A percentile compares a stretch with the other conserved stretches of the same genome.
Evolutionary conservation across 139 green algal genomes (phyloP).

Genomic region (Spirogloea muscicola): DNA sequence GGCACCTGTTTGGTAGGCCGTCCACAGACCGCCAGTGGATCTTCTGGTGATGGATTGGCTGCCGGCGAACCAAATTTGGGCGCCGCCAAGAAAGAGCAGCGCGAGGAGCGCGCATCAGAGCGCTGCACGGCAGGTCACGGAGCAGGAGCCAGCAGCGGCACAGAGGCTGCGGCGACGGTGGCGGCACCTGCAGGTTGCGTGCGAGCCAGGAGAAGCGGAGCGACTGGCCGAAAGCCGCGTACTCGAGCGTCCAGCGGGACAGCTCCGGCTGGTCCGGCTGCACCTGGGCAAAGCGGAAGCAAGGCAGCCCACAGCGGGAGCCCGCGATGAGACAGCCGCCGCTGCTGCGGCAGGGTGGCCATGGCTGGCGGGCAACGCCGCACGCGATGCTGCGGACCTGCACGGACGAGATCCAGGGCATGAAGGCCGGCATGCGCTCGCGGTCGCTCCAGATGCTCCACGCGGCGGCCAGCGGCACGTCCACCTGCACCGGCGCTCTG

Average conservation of each 20-base stretch:
- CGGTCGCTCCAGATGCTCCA: slow-evolving; percentile 8
- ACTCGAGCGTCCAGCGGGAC: slow-evolving; percentile 12
- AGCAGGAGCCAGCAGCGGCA: not conserved
- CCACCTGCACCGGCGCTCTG: not conserved
- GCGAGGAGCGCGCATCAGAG: not conserved
- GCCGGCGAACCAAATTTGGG: no score
- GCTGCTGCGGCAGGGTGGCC: not conserved
- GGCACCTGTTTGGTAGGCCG: slow-evolving; percentile 2
- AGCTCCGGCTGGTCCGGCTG: not conserved
- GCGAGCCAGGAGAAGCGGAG: slow-evolving; percentile 15
- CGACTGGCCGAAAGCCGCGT: slow-evolving; percentile 7
- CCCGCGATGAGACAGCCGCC: not conserved
- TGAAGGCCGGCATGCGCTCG: slow-evolving; percentile 3
- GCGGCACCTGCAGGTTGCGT: slow-evolving; percentile 1
- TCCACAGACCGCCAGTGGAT: slow-evolving; percentile 25
- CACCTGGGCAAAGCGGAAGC: not conserved
- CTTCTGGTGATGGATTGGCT: slow-evolving; percentile 16
- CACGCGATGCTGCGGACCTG: not conserved
- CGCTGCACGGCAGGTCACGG: not conserved
- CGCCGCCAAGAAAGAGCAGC: not conserved
- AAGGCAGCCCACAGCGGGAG: not conserved
- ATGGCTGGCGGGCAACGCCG: not conserved
- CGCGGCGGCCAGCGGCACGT: not conserved
- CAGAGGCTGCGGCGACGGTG: no score
- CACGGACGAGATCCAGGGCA: slow-evolving; percentile 23